Base-by-base conservation (phyloP, 306 rosid species). In the Vachellia pachyceras region DNA sequence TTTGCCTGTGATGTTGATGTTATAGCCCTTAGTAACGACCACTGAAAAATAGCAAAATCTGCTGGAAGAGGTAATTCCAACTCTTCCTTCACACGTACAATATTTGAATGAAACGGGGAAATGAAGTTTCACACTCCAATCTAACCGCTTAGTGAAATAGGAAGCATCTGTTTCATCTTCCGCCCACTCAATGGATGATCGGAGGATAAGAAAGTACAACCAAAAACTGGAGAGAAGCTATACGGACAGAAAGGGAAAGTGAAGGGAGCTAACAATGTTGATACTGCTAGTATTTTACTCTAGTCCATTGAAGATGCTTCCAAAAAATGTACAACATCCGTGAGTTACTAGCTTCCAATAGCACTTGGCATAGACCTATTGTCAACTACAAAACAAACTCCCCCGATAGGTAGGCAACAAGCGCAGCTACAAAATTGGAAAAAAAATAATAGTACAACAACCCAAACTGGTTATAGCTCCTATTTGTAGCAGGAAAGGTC, bases 381-480 rank as follows among this genome's bases (percentile, higher is more conserved):
- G 69, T 89, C 79, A 78, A 52, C 80, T 76, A 33, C 23, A 29
- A 67, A 74, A 55, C 63, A 65, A 82, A 63, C 69, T 52, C 64
- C 69, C 72, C 75, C 67, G 68, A 67, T 80, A 81, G 18, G 50
- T 47, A 67, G 75, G 76, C 66, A 66, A 82, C 72, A 57, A 69
- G 18, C 20, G 33, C n/a, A 39, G 41, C 73, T 68, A 20, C 35
- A 29, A 54, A 14, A 10, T 80, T n/a, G n/a, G 55, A 57, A 39
- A 37, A 29, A 2, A 29, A 79, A 3, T 64, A 77, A 72, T 82
- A 79, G 39, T 90, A 86, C 88, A 85, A n/a, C n/a, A n/a, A 74
- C 41, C 80, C 42, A 35, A 64, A 50, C 54, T 66, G 87, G 88
- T 81, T 72, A 79, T 82, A 81, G 67, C 78, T 60, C 49, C 75